Conservation (phyloP, 148 eudicot genomes). For the Silene uniflora region DNA sequence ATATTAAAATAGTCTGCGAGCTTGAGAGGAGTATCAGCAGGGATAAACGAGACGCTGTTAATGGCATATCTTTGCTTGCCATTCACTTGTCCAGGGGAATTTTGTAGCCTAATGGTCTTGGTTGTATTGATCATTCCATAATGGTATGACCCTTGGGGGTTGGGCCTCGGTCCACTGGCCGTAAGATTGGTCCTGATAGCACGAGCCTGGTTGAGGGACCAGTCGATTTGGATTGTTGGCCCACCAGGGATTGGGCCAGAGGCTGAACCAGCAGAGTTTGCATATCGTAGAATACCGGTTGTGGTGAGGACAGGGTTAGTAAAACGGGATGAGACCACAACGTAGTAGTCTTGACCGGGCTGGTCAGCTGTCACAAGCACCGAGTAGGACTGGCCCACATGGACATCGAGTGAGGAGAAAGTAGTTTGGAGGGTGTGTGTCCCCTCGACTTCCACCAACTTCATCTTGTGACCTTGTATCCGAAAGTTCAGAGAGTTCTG, state of each 20-base stretch:
- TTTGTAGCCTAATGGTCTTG: constrained; percentile 63
- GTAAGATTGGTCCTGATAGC: constrained; percentile 87
- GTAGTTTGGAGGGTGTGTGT: constrained; percentile 80
- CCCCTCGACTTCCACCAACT: constrained; percentile 88
- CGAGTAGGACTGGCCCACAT: constrained; percentile 83
- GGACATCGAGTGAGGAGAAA: constrained; percentile 88
- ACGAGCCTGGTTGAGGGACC: constrained; percentile 95
- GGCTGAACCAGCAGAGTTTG: constrained; percentile 56
- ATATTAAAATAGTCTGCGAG: constrained; percentile 87
- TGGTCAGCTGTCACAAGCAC: constrained; percentile 89
- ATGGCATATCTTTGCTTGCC: constrained; percentile 88
- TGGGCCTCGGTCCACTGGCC: constrained; percentile 98
- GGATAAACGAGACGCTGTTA: constrained; percentile 79
- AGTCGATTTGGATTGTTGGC: constrained; percentile 76
- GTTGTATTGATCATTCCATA: constrained; percentile 89
- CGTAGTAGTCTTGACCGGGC: constrained; percentile 65
- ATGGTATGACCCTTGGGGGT: constrained; percentile 96
- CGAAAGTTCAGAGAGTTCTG: constrained; percentile 92
- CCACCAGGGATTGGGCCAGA: constrained; percentile 92
- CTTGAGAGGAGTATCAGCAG: constrained; percentile 87
- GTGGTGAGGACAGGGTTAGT: constrained; percentile 51
- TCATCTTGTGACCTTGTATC: constrained; percentile 81
- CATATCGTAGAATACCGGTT: constrained; percentile 68
- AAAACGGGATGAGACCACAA: constrained; percentile 85
- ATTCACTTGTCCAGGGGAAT: constrained; percentile 66